Base-by-base conservation (phyloP, 2,329 filamentous ascomycete species). In the Colletotrichum echinochloae region DNA sequence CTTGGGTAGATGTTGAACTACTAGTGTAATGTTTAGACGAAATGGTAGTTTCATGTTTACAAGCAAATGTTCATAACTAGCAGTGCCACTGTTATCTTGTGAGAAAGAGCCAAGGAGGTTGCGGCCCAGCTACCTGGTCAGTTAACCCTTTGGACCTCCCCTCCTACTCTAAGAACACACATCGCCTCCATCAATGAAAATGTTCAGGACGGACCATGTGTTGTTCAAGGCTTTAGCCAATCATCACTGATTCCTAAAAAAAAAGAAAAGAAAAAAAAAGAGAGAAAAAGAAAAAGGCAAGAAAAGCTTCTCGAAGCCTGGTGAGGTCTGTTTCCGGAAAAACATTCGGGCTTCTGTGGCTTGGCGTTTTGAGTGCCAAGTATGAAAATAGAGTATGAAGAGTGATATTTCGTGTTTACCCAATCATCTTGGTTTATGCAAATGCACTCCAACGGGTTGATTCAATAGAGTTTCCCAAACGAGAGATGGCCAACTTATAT, bases 261-360 rank as follows among this genome's bases (percentile, higher is more conserved):
- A n/a, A n/a, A n/a, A n/a, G n/a, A n/a, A n/a, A n/a, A n/a, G n/a
- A n/a, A n/a, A n/a, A n/a, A n/a, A n/a, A n/a, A n/a, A n/a, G n/a
- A n/a, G n/a, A n/a, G n/a, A n/a, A n/a, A n/a, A n/a, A n/a, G n/a
- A n/a, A 44, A 60, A 14, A 37, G 55, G 49, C 65, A 69, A 69
- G 49, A n/a, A 65, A 65, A 55, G 64, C 65, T 71, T 69, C 54
- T 48, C 18, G 12, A 60, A 46, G 33, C 52, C 64, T 71, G 65
- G 52, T 60, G 9, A 26, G 18, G 23, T 35, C 28, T 59, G 16
- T 16, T 39, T 62, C 33, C 54, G 46, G 46, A 30, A n/a, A 62
- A 28, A 46, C 41, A 16, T 23, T 62, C 56, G 44, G 56, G 66
- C 48, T 56, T 49, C 23, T 26, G 54, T 14, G 35, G 37, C 62